phyloP scores from a whole-genome alignment of 208 protist species.

The Wallacemonas sp. region DNA sequence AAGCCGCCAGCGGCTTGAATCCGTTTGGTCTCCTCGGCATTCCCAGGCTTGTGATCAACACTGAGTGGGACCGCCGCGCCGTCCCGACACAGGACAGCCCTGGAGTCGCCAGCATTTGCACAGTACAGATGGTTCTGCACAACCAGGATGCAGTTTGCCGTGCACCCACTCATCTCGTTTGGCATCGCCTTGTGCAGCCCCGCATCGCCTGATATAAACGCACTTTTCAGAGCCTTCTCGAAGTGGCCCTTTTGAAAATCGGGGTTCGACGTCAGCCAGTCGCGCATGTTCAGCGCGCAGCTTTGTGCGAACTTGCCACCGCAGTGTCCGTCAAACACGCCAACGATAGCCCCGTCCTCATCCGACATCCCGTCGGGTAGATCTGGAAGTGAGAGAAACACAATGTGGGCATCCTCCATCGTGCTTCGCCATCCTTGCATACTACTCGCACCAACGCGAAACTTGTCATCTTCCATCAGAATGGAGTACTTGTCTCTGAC shows the following conservation, averaged over 20 bases:
- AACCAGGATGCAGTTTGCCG: conserved; percentile 79
- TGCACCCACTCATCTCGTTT: conserved; percentile 80
- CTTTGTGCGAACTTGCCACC: conserved; percentile 82
- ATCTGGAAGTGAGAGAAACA: conserved; percentile 81
- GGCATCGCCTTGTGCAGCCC: conserved; percentile 73
- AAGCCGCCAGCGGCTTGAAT: conserved; percentile 90
- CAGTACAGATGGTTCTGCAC: conserved; percentile 92
- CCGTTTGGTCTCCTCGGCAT: conserved; percentile 76
- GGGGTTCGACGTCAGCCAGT: conserved; percentile 65
- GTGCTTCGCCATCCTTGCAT: conserved; percentile 92
- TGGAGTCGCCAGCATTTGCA: conserved; percentile 93
- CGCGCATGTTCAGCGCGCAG: conserved; percentile 69
- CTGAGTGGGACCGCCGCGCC: conserved; percentile 90
- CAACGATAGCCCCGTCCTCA: conserved; percentile 80
- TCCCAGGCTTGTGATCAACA: conserved; percentile 95
- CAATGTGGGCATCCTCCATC: conserved; percentile 89
- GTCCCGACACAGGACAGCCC: conserved; percentile 84
- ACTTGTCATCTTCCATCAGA: conserved; percentile 91
- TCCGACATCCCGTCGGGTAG: conserved; percentile 53
- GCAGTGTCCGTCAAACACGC: conserved; percentile 90
- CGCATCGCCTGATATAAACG: conserved; percentile 70
- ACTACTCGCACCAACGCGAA: conserved; percentile 86
- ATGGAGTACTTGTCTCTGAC: conserved; percentile 91
- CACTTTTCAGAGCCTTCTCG: conserved; percentile 67
- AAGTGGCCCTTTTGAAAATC: conserved; percentile 66